Conservation (phyloP, 176 grass and related monocot species). For the Hordeum vulgare region DNA sequence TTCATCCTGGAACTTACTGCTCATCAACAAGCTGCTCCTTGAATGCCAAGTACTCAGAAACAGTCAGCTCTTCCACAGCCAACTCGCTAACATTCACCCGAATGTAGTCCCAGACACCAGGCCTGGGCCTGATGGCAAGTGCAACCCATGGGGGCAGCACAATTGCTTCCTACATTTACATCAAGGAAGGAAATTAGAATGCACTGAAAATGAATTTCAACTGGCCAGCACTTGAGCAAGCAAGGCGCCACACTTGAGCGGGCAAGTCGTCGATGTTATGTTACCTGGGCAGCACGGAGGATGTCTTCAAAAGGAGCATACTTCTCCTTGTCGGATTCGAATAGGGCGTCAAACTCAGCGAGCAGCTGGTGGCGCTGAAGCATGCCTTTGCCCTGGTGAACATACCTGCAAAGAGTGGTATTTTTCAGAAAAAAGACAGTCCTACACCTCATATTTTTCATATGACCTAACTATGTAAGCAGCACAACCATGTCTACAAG, state of each 20-base stretch:
- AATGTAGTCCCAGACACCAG: constrained; percentile 98
- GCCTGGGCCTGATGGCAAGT: constrained; percentile 92
- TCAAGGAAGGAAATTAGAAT: constrained; percentile 10
- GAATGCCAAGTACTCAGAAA: constrained; percentile 90
- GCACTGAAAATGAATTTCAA: not conserved
- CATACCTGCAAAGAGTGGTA: constrained; percentile 49
- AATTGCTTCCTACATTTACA: constrained; percentile 66
- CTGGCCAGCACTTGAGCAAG: not conserved
- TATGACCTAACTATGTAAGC: not conserved
- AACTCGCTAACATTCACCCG: constrained; percentile 88
- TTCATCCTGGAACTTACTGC: constrained; percentile 44
- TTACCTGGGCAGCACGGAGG: constrained; percentile 84
- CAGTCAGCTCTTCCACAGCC: constrained; percentile 73
- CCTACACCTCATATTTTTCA: not conserved
- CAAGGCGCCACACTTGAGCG: not conserved
- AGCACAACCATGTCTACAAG: not conserved
- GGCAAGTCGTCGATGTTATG: constrained; percentile 10
- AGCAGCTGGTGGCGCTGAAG: constrained; percentile 88
- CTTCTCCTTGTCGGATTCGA: constrained; percentile 67
- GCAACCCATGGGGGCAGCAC: constrained; percentile 82
- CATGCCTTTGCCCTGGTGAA: constrained; percentile 94
- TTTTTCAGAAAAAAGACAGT: constrained; percentile 8
- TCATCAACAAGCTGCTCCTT: constrained; percentile 91
- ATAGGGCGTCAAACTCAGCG: constrained; percentile 65
- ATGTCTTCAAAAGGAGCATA: constrained; percentile 74